Percentiles rank a stretch among this genome's conserved stretches.
Conservation (phyloP, 1,284 basidiomycete genomes). For the Afroboletus lepidellus region DNA sequence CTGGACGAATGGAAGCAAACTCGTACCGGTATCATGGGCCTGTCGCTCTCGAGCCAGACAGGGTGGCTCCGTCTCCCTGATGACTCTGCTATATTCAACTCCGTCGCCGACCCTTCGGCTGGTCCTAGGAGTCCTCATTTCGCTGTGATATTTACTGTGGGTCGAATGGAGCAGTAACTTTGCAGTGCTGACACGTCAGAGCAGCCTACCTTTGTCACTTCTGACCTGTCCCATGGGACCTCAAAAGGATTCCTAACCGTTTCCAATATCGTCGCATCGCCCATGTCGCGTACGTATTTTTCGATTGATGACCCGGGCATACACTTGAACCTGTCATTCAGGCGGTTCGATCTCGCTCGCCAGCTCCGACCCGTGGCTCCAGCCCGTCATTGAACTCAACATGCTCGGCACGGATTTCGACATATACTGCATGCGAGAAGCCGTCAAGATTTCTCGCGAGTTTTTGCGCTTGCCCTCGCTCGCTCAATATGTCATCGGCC, state of each 20-base stretch:
- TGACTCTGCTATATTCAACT: neutral
- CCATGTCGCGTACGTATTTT: neutral
- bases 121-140: neutral
- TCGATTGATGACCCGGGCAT: neutral
- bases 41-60: neutral
- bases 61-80: neutral
- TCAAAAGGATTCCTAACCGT: neutral
- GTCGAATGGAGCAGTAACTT: neutral
- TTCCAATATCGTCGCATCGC: neutral
- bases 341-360: neutral
- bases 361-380: neutral
- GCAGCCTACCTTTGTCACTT: slow-evolving; percentile 1
- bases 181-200: neutral
- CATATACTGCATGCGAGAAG: neutral
- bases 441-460: neutral
- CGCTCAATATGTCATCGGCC: neutral
- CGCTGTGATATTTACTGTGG: neutral
- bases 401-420: neutral
- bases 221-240: neutral
- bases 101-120: neutral
- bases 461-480: neutral
- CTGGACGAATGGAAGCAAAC: neutral
- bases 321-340: neutral
- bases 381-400: neutral
- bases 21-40: neutral